Percentiles rank a stretch among this genome's conserved stretches.
These are phyloP conservation scores for Fusarium sp. DNA, from an alignment of 2,329 filamentous ascomycete species.

Conservation along the genomic window DNA sequence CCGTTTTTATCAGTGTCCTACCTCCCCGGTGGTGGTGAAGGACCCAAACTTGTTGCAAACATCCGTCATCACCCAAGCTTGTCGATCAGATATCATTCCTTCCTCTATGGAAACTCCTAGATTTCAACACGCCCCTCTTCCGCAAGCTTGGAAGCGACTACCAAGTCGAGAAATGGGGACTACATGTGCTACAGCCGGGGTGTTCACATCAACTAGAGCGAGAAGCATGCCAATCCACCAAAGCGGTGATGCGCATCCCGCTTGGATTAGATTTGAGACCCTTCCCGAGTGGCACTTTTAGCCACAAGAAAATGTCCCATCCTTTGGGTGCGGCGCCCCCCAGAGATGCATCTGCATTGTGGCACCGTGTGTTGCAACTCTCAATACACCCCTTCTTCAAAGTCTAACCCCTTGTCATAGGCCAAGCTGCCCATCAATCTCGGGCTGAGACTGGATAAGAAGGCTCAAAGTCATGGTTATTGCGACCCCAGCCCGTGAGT, in stretches of 20 bases:
- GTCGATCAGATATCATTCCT: constrained; percentile 42
- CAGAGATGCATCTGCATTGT: constrained; percentile 30
- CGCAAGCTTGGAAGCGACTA: background rate
- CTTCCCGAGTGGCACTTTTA: constrained; percentile 44
- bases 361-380: constrained; percentile 17
- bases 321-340: constrained; percentile 24
- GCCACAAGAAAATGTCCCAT: constrained; percentile 44
- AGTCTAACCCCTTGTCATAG: constrained; percentile 3
- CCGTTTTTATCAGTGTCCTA: constrained; percentile 22
- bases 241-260: constrained; percentile 45
- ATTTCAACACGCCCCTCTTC: background rate
- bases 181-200: constrained; percentile 28
- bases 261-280: constrained; percentile 45
- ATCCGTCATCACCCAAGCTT: constrained; percentile 34
- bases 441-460: constrained; percentile 31
- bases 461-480: constrained; percentile 19
- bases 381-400: constrained; percentile 13
- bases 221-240: constrained; percentile 42
- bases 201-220: constrained; percentile 18
- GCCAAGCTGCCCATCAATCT: background rate
- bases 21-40: constrained; percentile 11
- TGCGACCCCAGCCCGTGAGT: constrained; percentile 42
- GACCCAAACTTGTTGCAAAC: constrained; percentile 39
- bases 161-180: constrained; percentile 31
- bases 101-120: constrained; percentile 37